Conservation (phyloP, 179 eudicot genomes). For the Spergularia azorica region DNA sequence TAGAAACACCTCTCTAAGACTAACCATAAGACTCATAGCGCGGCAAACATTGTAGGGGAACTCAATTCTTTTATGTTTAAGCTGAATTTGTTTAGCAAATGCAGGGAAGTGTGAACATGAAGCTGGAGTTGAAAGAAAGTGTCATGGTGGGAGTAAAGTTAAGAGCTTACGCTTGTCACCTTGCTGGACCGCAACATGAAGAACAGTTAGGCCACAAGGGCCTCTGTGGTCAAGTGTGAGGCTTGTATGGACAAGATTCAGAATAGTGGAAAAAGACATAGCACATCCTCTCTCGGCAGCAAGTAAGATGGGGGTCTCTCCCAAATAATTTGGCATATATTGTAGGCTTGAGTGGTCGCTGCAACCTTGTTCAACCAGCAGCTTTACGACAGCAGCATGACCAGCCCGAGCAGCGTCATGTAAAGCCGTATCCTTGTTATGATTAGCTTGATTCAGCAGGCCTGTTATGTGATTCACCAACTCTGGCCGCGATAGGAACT, state of each 20-base stretch:
- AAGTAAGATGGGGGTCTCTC: slow-evolving; percentile 20
- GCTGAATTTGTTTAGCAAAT: neutral
- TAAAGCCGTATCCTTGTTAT: slow-evolving; percentile 3
- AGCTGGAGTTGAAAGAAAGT: neutral
- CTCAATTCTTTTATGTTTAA: neutral
- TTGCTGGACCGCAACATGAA: neutral
- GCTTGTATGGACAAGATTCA: neutral
- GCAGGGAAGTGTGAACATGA: neutral
- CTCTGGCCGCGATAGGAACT: neutral
- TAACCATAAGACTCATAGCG: too few relatives aligned
- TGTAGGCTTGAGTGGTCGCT: neutral
- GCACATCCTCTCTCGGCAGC: slow-evolving; percentile 12
- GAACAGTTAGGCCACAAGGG: slow-evolving; percentile 27
- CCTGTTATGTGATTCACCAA: neutral
- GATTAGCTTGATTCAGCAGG: neutral
- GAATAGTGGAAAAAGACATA: neutral
- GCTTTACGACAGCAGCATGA: neutral
- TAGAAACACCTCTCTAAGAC: too few relatives aligned
- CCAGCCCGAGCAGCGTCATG: slow-evolving; percentile 22
- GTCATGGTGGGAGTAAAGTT: neutral
- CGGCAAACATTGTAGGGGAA: too few relatives aligned
- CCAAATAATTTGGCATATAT: neutral
- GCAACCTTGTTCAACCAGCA: neutral
- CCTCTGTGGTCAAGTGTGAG: neutral
- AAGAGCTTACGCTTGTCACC: neutral